Percentiles rank a stretch among this genome's conserved stretches.
Conservation (phyloP, 2,329 filamentous ascomycete genomes). For the Pseudocercospora musae region DNA sequence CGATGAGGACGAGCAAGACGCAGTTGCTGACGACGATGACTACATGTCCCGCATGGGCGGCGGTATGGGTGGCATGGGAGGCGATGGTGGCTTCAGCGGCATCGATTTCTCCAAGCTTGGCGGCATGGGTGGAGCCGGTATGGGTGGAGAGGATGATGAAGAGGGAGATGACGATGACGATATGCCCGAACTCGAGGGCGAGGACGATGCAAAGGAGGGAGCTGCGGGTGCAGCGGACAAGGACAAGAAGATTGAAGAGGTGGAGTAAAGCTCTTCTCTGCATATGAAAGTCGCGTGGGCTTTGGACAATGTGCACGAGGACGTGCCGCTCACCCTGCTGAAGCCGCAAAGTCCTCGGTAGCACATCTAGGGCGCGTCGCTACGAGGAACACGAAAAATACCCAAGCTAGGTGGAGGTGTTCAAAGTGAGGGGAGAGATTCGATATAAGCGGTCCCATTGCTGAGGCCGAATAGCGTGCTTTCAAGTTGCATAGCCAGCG, state of each 20-base stretch:
- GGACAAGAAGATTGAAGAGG: conserved; percentile 47
- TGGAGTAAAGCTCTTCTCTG: conserved; percentile 32
- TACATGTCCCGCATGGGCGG: conserved; percentile 50
- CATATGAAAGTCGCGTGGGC: background rate
- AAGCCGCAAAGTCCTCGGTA: background rate
- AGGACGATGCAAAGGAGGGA: conserved; percentile 40
- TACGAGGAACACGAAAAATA: background rate
- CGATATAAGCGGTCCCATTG: background rate
- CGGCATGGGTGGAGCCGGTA: conserved; percentile 51
- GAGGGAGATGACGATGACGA: conserved; percentile 69
- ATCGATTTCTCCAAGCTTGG: conserved; percentile 45
- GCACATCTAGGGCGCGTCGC: background rate
- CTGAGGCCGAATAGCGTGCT: background rate
- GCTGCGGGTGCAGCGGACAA: conserved; percentile 35
- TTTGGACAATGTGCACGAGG: background rate
- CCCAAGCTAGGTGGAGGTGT: background rate
- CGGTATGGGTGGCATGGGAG: conserved; percentile 43
- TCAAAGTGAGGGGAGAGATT: background rate
- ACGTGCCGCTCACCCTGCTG: background rate
- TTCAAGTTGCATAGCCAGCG: conserved; percentile 1
- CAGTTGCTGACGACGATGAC: conserved; percentile 74
- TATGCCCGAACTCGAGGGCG: conserved; percentile 75
- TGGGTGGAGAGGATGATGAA: conserved; percentile 43
- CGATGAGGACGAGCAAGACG: conserved; percentile 97
- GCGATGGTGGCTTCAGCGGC: conserved; percentile 29